Percentiles rank a stretch among this genome's conserved stretches.
These are phyloP conservation scores for Herpetomonas muscarum DNA, from an alignment of 208 protist genomes.

Conservation along the genomic window DNA sequence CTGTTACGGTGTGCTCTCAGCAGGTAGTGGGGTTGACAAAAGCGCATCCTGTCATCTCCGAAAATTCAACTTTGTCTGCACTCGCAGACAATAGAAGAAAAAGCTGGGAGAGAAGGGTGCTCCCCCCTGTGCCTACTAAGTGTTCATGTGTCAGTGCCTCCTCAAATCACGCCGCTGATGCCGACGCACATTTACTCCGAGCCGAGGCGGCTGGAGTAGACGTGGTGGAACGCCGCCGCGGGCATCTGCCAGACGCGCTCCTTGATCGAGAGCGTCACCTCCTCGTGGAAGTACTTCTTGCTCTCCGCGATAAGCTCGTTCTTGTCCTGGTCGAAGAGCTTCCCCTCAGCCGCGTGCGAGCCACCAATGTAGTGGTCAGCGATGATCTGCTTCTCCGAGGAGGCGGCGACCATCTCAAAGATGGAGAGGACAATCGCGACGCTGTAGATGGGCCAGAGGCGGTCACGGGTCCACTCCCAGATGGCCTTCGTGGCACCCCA, in stretches of 20 bases:
- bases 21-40: no score
- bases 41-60: no score
- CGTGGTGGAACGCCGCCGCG: slow-evolving; percentile 36
- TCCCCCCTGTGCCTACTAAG: slow-evolving; percentile 7
- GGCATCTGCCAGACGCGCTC: slow-evolving; percentile 82
- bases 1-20: background rate
- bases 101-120: background rate
- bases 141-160: no score
- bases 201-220: slow-evolving; percentile 56
- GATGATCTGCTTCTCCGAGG: slow-evolving; percentile 83
- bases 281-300: slow-evolving; percentile 78
- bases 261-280: slow-evolving; percentile 75
- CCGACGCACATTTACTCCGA: background rate
- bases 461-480: slow-evolving; percentile 49
- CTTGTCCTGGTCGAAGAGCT: slow-evolving; percentile 23
- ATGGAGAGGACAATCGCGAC: slow-evolving; percentile 65
- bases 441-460: slow-evolving; percentile 80
- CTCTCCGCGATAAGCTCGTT: slow-evolving; percentile 41
- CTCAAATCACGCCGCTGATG: no score
- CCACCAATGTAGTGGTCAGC: slow-evolving; percentile 78
- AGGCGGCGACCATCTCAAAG: slow-evolving; percentile 65
- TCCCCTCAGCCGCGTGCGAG: slow-evolving; percentile 11
- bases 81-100: no score
- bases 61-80: no score
- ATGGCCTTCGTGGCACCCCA: slow-evolving; percentile 23